Percentiles rank a stretch among this genome's conserved stretches.
These are phyloP conservation scores for Stachybotrys chlorohalonatus DNA, from an alignment of 2,329 filamentous ascomycete species.

Conservation along the genomic window DNA sequence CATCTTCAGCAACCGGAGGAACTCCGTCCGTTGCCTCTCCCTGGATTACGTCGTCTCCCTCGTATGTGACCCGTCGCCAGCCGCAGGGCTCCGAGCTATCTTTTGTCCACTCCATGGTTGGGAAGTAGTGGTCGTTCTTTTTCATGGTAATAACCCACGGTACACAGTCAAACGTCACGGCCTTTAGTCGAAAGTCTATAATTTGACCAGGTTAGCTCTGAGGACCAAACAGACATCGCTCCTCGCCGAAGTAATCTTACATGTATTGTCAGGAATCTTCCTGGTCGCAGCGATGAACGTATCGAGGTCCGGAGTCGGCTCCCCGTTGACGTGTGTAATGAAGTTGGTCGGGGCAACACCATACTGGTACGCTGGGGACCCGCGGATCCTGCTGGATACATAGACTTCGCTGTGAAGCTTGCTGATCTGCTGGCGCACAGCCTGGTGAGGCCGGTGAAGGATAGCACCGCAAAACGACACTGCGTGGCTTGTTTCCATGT, in stretches of 20 bases:
- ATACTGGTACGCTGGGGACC: conserved; percentile 80
- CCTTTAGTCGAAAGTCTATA: conserved; percentile 85
- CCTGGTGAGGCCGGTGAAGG: conserved; percentile 87
- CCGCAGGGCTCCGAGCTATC: conserved; percentile 49
- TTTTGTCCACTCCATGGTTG: conserved; percentile 62
- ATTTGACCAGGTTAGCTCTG: not conserved
- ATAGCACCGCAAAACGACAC: conserved; percentile 94
- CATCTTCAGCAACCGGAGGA: conserved; percentile 29
- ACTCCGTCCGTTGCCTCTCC: conserved; percentile 47
- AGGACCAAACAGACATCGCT: conserved; percentile 4
- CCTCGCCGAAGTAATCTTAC: conserved; percentile 29
- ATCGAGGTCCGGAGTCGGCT: conserved; percentile 72
- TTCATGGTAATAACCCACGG: conserved; percentile 99
- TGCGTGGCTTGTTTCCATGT: conserved; percentile 85
- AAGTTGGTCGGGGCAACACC: conserved; percentile 95
- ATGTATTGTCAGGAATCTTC: conserved; percentile 91
- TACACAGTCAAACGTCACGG: conserved; percentile 97
- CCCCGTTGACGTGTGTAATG: conserved; percentile 89
- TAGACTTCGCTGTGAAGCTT: conserved; percentile 96
- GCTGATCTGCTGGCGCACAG: conserved; percentile 93
- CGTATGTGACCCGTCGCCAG: conserved; percentile 56
- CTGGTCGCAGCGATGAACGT: conserved; percentile 73
- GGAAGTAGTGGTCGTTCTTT: conserved; percentile 97
- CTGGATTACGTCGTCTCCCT: conserved; percentile 40
- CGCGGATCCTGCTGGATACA: conserved; percentile 76